Conservation (phyloP, 768 basidiomycete species). For the Lentinula edodes region DNA sequence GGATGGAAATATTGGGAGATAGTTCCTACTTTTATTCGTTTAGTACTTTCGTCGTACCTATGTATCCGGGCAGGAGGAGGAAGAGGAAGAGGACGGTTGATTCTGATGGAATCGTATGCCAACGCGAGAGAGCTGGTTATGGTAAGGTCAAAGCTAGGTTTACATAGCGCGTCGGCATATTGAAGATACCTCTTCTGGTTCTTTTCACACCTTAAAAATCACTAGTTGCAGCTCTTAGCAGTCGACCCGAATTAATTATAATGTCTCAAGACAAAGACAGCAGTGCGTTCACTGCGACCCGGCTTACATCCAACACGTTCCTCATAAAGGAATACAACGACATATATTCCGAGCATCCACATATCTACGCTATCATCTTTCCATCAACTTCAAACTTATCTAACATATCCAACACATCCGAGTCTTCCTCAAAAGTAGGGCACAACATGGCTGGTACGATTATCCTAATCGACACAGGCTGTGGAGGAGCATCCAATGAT, state of each 20-base stretch:
- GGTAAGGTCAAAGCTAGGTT: neutral
- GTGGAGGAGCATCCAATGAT: conserved; percentile 41
- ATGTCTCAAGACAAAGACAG: neutral
- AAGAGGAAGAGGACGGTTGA: too few relatives aligned
- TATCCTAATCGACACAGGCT: conserved; percentile 51
- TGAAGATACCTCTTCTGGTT: too few relatives aligned
- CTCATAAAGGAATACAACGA: conserved; percentile 48
- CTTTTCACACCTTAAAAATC: too few relatives aligned
- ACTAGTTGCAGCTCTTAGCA: too few relatives aligned
- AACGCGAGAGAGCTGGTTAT: neutral
- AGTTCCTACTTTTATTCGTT: too few relatives aligned
- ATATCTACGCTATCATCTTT: conserved; percentile 47
- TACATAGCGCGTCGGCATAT: neutral
- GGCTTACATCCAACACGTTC: conserved; percentile 30
- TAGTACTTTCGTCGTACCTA: too few relatives aligned
- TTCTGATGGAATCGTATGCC: neutral
- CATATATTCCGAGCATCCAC: conserved; percentile 44
- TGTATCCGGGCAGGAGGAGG: too few relatives aligned
- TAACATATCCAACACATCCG: neutral
- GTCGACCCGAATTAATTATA: too few relatives aligned
- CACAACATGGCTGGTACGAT: conserved; percentile 20
- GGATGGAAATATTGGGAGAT: too few relatives aligned
- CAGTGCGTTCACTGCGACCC: conserved; percentile 27
- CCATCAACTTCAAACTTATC: conserved; percentile 18
- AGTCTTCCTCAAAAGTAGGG: neutral